Evolutionary conservation across 345 rosid genomes (phyloP).

Genomic region (Rhodamnia argentea): DNA sequence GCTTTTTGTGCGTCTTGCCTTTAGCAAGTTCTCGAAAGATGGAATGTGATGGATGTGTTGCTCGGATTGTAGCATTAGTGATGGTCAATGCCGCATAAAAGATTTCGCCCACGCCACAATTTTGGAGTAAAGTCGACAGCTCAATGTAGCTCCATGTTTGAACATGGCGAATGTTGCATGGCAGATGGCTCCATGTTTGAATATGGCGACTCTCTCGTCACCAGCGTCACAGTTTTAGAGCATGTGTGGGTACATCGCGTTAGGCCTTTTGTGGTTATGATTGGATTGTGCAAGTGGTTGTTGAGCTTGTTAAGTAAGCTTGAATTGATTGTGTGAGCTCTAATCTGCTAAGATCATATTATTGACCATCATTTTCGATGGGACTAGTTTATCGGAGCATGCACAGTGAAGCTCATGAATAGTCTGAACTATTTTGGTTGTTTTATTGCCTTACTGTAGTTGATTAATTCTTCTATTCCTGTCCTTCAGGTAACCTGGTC

Average conservation of each 20-base stretch:
- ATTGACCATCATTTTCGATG: too few relatives aligned
- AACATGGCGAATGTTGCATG: not conserved
- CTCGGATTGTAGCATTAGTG: not conserved
- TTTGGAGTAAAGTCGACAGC: too few relatives aligned
- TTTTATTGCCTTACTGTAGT: not conserved
- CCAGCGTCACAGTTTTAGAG: not conserved
- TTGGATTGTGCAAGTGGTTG: too few relatives aligned
- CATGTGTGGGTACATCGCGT: not conserved
- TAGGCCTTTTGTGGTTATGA: too few relatives aligned
- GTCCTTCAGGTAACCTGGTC: not conserved
- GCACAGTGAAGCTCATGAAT: not conserved
- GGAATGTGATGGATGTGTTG: not conserved
- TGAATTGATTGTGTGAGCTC: too few relatives aligned
- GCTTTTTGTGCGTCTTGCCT: not conserved
- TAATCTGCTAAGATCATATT: too few relatives aligned
- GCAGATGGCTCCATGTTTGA: too few relatives aligned
- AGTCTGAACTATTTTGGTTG: not conserved
- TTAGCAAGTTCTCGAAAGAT: not conserved
- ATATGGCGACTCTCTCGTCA: not conserved
- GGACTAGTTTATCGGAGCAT: not conserved
- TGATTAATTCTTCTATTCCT: not conserved
- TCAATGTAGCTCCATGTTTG: not conserved
- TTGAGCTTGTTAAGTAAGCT: too few relatives aligned
- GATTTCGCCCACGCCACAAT: too few relatives aligned
- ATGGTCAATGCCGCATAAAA: not conserved